A percentile compares a stretch with the other conserved stretches of the same genome.
These are phyloP conservation scores for Handroanthus guayacan DNA, from an alignment of 257 asterid species.

Conservation along the genomic window DNA sequence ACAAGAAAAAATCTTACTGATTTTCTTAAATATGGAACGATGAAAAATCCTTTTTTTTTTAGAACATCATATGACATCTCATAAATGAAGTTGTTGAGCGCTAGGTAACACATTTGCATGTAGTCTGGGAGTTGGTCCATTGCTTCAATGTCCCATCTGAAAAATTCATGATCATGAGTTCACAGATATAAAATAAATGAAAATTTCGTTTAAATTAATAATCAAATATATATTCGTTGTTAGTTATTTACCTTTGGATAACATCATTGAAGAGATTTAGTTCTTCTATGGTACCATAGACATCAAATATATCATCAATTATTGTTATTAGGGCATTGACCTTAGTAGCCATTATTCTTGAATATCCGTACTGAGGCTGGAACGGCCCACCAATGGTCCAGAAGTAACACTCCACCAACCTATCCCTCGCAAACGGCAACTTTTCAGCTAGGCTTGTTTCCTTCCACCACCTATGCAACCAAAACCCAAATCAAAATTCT, in stretches of 20 bases:
- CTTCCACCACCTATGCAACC: constrained; percentile 48
- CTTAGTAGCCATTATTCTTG: constrained; percentile 30
- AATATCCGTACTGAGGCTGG: constrained; percentile 33
- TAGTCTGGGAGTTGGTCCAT: constrained; percentile 45
- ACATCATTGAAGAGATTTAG: constrained; percentile 38
- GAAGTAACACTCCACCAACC: constrained; percentile 42
- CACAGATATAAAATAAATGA: neutral
- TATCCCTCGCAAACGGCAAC: constrained; percentile 49
- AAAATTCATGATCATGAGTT: neutral
- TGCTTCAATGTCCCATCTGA: constrained; percentile 42
- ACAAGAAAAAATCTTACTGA: constrained; percentile 24
- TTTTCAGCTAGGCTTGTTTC: constrained; percentile 40
- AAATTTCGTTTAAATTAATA: neutral
- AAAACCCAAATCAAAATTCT: neutral
- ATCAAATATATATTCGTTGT: constrained; percentile 10
- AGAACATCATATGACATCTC: constrained; percentile 46
- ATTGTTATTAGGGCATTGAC: constrained; percentile 29
- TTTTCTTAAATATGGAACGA: constrained; percentile 43
- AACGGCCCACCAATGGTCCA: constrained; percentile 36
- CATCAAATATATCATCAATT: constrained; percentile 33
- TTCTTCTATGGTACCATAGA: constrained; percentile 39
- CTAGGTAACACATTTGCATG: constrained; percentile 46
- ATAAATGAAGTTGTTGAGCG: constrained; percentile 38
- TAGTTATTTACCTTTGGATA: constrained; percentile 35
- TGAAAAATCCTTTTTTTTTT: constrained; percentile 37